Base-by-base conservation (phyloP, 495 filamentous ascomycete genomes). In the Melanomma pulvis-pyrius region DNA sequence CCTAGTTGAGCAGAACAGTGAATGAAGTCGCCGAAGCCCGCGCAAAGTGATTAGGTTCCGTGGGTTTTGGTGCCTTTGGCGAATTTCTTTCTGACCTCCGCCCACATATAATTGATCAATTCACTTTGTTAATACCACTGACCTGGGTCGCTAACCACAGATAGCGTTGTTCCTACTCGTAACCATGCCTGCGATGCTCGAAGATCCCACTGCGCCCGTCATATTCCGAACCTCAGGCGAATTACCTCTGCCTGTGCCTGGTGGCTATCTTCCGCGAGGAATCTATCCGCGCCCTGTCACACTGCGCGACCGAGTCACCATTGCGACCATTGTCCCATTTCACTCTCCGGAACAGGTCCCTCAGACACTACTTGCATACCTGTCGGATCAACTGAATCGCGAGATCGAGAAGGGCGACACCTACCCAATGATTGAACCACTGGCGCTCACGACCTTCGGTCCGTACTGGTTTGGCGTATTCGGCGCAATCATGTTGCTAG, bases 381-480 rank as follows among this genome's bases (percentile, higher is more conserved):
- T 98, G 41, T 87, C 83, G 49, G 88, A 92, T 69, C 90, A 96
- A 76, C 82, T 98, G 69, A 96, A 93, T 75, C 89, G 90, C 75
- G 94, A 98, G 76, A 96, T 98, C 68, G 92, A 96, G 74, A 90
- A 90, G 74, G 94, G 94, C 34, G 92, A 98, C 74, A 97, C 96
- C 1, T 98, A 97, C 79, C 93, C 94, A 46, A 93, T 97, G 88
- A 85, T 90, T 62, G 88, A 92, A 26, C 82, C 87, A 13, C 86
- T 98, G 78, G 79, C 89, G 5, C 76, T 90, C 22, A 84, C 87
- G 1, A 86, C 87, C 44, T 98, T 98, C 66, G 87, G 87, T 13
- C 82, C 86, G 29, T 98, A 96, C 74, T 98, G 94, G 94, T 96
- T 98, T 74, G 90, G 92, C 65, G 96, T 92, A 70, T 97, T 98